Conservation (phyloP, 108 stramenopile species). For the Aurantiochytrium sp. region DNA sequence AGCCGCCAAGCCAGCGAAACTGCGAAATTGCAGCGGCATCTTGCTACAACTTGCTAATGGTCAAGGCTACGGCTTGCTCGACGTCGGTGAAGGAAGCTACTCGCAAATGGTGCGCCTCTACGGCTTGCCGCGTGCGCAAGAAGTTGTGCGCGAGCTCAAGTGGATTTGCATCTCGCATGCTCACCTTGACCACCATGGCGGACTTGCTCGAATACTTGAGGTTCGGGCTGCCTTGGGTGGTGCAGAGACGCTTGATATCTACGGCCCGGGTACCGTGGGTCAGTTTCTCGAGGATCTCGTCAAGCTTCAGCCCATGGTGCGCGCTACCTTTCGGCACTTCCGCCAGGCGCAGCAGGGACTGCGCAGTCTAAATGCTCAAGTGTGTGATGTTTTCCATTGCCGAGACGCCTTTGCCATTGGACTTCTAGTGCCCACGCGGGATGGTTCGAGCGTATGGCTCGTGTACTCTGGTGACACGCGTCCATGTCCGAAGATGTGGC, state of each 20-base stretch:
- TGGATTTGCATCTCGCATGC: background rate
- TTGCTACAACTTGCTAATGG: background rate
- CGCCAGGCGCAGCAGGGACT: background rate
- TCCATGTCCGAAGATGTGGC: conserved; percentile 5
- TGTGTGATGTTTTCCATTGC: background rate
- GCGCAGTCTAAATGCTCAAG: background rate
- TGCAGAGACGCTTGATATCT: background rate
- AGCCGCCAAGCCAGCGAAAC: background rate
- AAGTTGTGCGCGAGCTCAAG: background rate
- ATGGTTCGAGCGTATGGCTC: background rate
- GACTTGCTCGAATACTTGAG: background rate
- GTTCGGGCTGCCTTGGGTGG: background rate
- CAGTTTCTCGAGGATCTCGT: background rate
- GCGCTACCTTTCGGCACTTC: background rate
- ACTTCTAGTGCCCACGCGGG: background rate
- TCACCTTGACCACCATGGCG: background rate
- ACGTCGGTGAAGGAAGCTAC: background rate
- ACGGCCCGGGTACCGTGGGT: background rate
- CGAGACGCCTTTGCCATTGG: background rate
- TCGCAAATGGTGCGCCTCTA: background rate
- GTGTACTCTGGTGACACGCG: conserved; percentile 15
- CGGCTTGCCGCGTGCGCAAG: background rate
- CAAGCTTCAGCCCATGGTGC: background rate
- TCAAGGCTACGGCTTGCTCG: background rate
- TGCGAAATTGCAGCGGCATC: background rate